Conservation (phyloP, 176 grass and related monocot genomes). For the Chloris gayana region DNA sequence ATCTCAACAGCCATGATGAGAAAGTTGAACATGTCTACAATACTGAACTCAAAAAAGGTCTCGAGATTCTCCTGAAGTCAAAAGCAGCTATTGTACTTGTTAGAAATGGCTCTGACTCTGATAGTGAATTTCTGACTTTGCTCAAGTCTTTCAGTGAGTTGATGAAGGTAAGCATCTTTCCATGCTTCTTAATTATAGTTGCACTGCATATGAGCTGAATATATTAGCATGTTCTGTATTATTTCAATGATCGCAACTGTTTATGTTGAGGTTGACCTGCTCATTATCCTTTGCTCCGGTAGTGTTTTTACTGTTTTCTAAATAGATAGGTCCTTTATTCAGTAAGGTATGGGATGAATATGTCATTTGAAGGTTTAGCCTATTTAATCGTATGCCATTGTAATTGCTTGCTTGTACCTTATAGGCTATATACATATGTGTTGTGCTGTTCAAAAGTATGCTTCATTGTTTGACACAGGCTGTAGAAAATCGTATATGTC, state of each 20-base stretch:
- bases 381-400: neutral
- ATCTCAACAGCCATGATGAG: conserved; percentile 44
- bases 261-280: neutral
- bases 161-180: conserved; percentile 48
- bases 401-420: conserved; percentile 20
- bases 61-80: conserved; percentile 62
- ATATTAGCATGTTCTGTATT: neutral
- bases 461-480: conserved; percentile 45
- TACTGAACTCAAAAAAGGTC: conserved; percentile 55
- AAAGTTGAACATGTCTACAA: conserved; percentile 58
- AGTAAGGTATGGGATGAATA: neutral
- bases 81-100: conserved; percentile 79
- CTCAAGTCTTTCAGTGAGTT: conserved; percentile 44
- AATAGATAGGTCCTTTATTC: conserved; percentile 12
- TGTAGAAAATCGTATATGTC: conserved; percentile 35
- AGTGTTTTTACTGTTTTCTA: neutral
- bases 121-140: conserved; percentile 52
- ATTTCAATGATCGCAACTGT: neutral
- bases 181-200: conserved; percentile 1
- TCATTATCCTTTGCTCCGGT: neutral
- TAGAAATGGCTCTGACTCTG: conserved; percentile 51
- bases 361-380: neutral
- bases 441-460: conserved; percentile 5
- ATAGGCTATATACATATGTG: conserved; percentile 21
- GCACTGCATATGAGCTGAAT: neutral